Conservation (phyloP, 2,329 filamentous ascomycete genomes). For the Ophiostoma fasciatum region DNA sequence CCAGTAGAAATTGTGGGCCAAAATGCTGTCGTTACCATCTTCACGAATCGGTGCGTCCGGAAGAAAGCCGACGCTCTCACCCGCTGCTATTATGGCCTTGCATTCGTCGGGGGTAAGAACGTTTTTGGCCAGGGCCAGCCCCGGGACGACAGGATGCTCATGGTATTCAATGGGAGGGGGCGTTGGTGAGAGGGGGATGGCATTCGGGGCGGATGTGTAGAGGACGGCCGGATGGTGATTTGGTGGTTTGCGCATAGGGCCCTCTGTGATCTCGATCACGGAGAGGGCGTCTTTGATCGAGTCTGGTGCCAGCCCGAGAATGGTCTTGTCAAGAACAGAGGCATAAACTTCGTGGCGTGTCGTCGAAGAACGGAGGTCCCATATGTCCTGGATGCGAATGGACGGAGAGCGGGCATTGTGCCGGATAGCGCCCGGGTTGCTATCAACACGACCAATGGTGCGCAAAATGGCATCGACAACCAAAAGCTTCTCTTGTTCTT, state of each 20-base stretch:
- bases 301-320: conserved; percentile 27
- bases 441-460: conserved; percentile 46
- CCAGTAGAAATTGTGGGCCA: conserved; percentile 66
- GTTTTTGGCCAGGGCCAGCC: conserved; percentile 42
- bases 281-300: conserved; percentile 30
- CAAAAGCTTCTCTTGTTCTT: conserved; percentile 39
- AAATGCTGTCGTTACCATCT: conserved; percentile 48
- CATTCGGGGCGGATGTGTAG: conserved; percentile 43
- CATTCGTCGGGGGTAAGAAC: conserved; percentile 49
- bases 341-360: conserved; percentile 33
- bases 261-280: conserved; percentile 46
- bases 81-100: conserved; percentile 49
- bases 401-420: conserved; percentile 23
- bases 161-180: conserved; percentile 35
- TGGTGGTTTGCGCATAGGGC: conserved; percentile 46
- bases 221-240: conserved; percentile 53
- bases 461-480: conserved; percentile 51
- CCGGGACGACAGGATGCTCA: conserved; percentile 47
- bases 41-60: conserved; percentile 53
- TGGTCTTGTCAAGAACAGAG: conserved; percentile 43
- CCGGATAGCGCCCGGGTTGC: conserved; percentile 20
- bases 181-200: conserved; percentile 34
- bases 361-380: conserved; percentile 38
- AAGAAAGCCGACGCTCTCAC: conserved; percentile 48
- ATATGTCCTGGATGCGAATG: conserved; percentile 43